Base-by-base conservation (phyloP, 495 filamentous ascomycete species). In the Tuber borchii region DNA sequence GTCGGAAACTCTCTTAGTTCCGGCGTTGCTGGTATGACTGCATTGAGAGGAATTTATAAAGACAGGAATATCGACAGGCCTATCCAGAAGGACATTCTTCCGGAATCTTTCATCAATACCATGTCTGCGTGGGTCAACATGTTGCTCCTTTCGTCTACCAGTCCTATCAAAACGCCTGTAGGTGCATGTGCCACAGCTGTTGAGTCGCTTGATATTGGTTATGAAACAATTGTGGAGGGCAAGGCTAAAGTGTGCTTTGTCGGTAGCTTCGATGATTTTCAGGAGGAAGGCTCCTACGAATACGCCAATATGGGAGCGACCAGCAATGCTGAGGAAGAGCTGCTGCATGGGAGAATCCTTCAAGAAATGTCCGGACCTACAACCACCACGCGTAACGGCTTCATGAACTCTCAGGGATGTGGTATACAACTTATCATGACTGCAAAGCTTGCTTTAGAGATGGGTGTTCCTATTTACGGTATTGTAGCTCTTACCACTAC, bases 281-380 rank as follows among this genome's bases (percentile, higher is more conserved):
- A 96, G 79, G 95, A 99, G 85, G 95, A 99, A 86, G 95, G 96
- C 72, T 97, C 95, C 7, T 98, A 97, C 80, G 95, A 99, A 85
- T 99, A 98, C 83, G 95, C 95, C 87, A 99, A 99, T 86, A 99
- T 99, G 95, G 96, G 97, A 85, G 95, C 95, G 45, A 99, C 95
- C 68, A 97, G 93, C 87, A 99, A 97, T 80, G 93, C 94, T 37
- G 91, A 97, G 73, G 93, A 97, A 76, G 95, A 98, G 82, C 92
- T 98, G 81, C 93, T 92, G 9, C 95, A 97, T 80, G 95, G 95
- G 45, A 92, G 95, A 78, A 97, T 95, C 46, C 96, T 96, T 0
- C 90, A 90, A 83, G 95, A 99, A 86, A 99, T 99, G 95, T 99
- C 95, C 0, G 90, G 95, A 69, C 95, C 95, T 1, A 95, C 95